Percentiles rank a stretch among this genome's conserved stretches.
Evolutionary conservation across 495 filamentous ascomycete genomes (phyloP).

Genomic region (Xylaria acuta): DNA sequence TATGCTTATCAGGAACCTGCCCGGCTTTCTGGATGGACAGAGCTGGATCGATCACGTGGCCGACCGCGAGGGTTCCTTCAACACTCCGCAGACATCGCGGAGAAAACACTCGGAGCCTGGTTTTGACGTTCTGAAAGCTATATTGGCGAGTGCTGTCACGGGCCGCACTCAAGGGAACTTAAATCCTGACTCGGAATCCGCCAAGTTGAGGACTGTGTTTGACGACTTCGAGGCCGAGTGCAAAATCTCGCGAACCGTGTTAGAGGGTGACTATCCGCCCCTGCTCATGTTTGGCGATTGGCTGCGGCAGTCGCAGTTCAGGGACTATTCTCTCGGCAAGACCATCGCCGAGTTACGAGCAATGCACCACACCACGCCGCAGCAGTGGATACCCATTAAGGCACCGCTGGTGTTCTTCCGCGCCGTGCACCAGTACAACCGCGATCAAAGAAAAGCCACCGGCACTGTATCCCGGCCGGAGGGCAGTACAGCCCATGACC

Average conservation of each 20-base stretch:
- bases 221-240: not conserved
- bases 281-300: not conserved
- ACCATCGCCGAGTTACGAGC: not conserved
- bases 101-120: not conserved
- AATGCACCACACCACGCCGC: too few species aligned
- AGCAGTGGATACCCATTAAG: not conserved
- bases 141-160: not conserved
- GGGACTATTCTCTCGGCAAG: not conserved
- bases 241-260: not conserved
- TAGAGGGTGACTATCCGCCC: not conserved
- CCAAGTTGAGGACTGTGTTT: not conserved
- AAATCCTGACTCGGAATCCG: not conserved
- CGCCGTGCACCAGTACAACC: constrained; percentile 16
- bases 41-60: not conserved
- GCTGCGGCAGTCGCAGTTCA: constrained; percentile 5
- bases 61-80: not conserved
- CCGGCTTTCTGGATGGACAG: constrained; percentile 15
- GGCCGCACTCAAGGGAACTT: not conserved
- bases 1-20: constrained; percentile 12
- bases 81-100: not conserved
- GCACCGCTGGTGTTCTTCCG: constrained; percentile 16
- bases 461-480: too few species aligned
- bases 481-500: too few species aligned
- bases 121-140: not conserved
- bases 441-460: not conserved